Evolutionary conservation across 2,329 filamentous ascomycete species (phyloP), one percentile per base, ranked within the genome.

Genomic region (Diaporthe nobilis): DNA sequence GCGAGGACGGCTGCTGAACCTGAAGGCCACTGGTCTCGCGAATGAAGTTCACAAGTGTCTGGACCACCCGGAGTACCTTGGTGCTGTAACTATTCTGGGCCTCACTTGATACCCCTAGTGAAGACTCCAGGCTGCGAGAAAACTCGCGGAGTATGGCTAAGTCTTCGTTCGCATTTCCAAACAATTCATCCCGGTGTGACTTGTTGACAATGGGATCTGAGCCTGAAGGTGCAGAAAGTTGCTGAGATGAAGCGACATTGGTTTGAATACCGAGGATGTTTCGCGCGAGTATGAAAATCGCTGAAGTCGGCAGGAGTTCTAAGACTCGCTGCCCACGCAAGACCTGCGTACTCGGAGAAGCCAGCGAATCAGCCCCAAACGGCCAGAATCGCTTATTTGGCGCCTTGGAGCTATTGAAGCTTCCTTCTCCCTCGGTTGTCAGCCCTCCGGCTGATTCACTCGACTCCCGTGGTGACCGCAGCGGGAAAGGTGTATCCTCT

Each of bases 351-450:
- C 49, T 65, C 6, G 61, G 20, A 44, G 42, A 65, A n/a, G 42
- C 42, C 42, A 34, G 1, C 4, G 61, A 34, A 5, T 65, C 61
- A 12, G 61, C 20, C 6, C 42, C 61, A 49, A 65, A 65, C 7
- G 61, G 61, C 61, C 61, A 65, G 28, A 47, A 65, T 49, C 61
- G 42, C 61, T 65, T 65, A n/a, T 49, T 49, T 15, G 42, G 42
- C 0, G 42, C 61, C 61, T 34, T 65, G 3, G 61, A 28, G 3
- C 39, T 65, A 17, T 49, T 34, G 10, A 31, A n/a, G 10, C 10
- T 12, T 34, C 28, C 42, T 28, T 49, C n/a, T 47, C 7, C n/a
- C n/a, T 49, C 22, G 12, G 57, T 22, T 22, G 58, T 4, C 39
- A 47, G 7, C 1, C 3, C n/a, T 15, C 17, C 42, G 2, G n/a